These are phyloP conservation scores for Cicer pinnatifidum DNA, from an alignment of 306 rosid species.

Conservation along the genomic window DNA sequence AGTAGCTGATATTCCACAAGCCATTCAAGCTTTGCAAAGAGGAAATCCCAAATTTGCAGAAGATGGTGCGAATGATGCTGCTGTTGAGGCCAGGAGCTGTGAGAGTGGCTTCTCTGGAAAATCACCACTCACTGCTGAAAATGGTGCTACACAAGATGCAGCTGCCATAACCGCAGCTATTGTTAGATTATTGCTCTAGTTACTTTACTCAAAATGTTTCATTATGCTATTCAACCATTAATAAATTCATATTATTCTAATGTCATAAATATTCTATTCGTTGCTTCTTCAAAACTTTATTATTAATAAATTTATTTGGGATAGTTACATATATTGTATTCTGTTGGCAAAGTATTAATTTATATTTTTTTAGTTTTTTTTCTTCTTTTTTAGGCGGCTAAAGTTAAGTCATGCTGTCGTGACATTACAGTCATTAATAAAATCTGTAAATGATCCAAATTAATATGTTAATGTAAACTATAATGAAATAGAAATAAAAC, in stretches of 20 bases:
- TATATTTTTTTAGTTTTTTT: too few species aligned
- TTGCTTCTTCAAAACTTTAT: too few species aligned
- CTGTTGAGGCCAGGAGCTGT: slow-evolving; percentile 42
- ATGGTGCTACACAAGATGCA: slow-evolving; percentile 34
- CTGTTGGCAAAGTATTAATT: too few species aligned
- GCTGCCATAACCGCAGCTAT: slow-evolving; percentile 48
- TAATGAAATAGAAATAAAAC: too few species aligned
- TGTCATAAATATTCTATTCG: too few species aligned
- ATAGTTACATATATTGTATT: too few species aligned
- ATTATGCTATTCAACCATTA: not conserved
- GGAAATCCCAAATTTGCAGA: slow-evolving; percentile 53
- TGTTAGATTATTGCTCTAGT: not conserved
- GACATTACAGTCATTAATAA: too few species aligned
- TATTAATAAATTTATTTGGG: too few species aligned
- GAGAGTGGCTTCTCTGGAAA: slow-evolving; percentile 45
- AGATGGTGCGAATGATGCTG: slow-evolving; percentile 46
- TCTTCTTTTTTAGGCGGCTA: too few species aligned
- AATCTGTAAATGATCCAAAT: too few species aligned
- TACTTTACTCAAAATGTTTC: not conserved
- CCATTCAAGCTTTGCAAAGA: slow-evolving; percentile 44
- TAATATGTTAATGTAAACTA: too few species aligned
- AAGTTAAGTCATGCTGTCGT: too few species aligned
- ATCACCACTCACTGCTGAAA: slow-evolving; percentile 46
- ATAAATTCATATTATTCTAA: not conserved
- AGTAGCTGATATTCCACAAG: slow-evolving; percentile 47